A percentile compares a stretch with the other conserved stretches of the same genome.
Evolutionary conservation across 306 rosid species (phyloP).

Genomic region (Lotus japonicus): DNA sequence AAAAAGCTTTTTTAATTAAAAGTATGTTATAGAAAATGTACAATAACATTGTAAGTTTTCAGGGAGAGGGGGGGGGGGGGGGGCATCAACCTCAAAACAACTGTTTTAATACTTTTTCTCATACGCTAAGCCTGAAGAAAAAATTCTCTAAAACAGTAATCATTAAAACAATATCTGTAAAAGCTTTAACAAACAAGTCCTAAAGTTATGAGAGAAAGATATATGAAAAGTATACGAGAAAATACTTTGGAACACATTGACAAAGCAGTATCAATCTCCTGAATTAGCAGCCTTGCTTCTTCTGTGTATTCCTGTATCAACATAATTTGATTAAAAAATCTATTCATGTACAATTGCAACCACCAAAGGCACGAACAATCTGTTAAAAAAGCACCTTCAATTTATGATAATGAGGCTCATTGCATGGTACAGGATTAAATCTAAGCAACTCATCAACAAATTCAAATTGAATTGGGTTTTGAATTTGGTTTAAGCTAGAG

Average conservation of each 20-base stretch:
- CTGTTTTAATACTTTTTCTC: background rate
- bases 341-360: slow-evolving; percentile 17
- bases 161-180: background rate
- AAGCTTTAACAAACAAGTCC: background rate
- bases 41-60: background rate
- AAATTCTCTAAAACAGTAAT: background rate
- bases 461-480: slow-evolving; percentile 56
- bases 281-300: slow-evolving; percentile 53
- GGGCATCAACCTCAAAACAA: background rate
- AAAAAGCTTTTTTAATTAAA: background rate
- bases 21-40: background rate
- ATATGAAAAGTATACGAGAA: slow-evolving; percentile 2
- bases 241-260: slow-evolving; percentile 50
- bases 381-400: slow-evolving; percentile 62
- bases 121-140: background rate
- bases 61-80: background rate
- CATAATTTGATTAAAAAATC: background rate
- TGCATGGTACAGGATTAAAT: slow-evolving; percentile 49
- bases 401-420: slow-evolving; percentile 61
- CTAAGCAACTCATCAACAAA: slow-evolving; percentile 50
- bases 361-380: slow-evolving; percentile 12
- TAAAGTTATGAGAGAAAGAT: background rate
- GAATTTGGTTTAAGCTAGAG: slow-evolving; percentile 42
- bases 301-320: slow-evolving; percentile 58
- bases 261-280: slow-evolving; percentile 49